phyloP scores from a whole-genome alignment of 2,329 filamentous ascomycete genomes.

The Hypoxylon sp. region DNA sequence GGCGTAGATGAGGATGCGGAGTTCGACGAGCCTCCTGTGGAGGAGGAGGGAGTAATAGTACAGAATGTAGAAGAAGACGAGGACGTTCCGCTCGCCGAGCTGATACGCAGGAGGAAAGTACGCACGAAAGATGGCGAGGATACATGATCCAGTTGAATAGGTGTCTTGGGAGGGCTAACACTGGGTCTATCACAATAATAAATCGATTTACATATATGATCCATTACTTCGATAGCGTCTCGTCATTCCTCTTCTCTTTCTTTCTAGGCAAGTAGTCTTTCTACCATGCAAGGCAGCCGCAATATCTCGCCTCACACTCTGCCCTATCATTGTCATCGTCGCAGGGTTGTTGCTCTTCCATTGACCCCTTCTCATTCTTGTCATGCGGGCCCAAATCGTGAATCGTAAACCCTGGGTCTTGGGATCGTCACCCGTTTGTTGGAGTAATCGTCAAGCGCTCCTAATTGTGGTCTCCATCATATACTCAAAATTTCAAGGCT shows the following conservation, averaged over 20 bases:
- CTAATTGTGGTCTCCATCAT: not conserved
- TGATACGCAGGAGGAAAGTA: constrained; percentile 69
- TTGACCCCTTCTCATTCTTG: constrained; percentile 10
- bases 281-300: constrained; percentile 34
- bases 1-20: constrained; percentile 84
- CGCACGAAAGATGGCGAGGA: constrained; percentile 51
- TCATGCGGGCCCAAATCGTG: constrained; percentile 12
- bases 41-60: constrained; percentile 9
- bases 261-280: constrained; percentile 29
- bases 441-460: constrained; percentile 3
- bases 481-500: constrained; percentile 16
- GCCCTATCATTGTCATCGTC: constrained; percentile 3
- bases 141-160: constrained; percentile 40
- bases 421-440: constrained; percentile 3
- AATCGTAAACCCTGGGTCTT: constrained; percentile 15
- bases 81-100: constrained; percentile 76
- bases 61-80: constrained; percentile 56
- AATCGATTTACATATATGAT: constrained; percentile 23
- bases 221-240: constrained; percentile 14
- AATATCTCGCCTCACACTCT: constrained; percentile 23
- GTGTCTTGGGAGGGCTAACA: not conserved
- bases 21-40: constrained; percentile 44
- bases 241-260: constrained; percentile 11
- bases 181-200: not conserved
- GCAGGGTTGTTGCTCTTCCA: not conserved